Evolutionary conservation across 2,329 filamentous ascomycete species (phyloP).

Genomic region (Aspergillus sp.): DNA sequence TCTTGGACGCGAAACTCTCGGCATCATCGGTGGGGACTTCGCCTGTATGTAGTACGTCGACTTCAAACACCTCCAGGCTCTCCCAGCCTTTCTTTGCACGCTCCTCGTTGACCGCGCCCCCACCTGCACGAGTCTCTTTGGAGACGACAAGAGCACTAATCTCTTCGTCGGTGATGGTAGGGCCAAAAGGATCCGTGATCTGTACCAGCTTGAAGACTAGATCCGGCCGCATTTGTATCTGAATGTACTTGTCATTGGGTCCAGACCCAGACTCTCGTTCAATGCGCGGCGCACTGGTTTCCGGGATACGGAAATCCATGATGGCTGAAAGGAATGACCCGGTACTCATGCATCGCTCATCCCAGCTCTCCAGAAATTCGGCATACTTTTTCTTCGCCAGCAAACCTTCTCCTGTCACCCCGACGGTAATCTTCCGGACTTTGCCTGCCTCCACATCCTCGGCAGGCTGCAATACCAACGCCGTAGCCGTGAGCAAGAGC

Average conservation of each 20-base stretch:
- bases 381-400: conserved; percentile 87
- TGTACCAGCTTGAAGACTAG: conserved; percentile 76
- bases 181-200: conserved; percentile 85
- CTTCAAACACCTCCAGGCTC: conserved; percentile 76
- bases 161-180: conserved; percentile 78
- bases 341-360: conserved; percentile 67
- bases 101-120: conserved; percentile 81
- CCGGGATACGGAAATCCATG: conserved; percentile 58
- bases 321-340: conserved; percentile 69
- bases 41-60: conserved; percentile 78
- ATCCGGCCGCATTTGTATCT: conserved; percentile 57
- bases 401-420: conserved; percentile 84
- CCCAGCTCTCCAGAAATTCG: conserved; percentile 79
- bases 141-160: conserved; percentile 85
- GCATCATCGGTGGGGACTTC: conserved; percentile 52
- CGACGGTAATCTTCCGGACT: conserved; percentile 69
- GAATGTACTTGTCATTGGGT: conserved; percentile 42
- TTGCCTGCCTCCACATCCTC: conserved; percentile 32
- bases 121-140: conserved; percentile 81
- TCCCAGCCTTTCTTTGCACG: conserved; percentile 75
- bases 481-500: conserved; percentile 85
- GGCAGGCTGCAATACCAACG: conserved; percentile 65
- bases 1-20: conserved; percentile 75
- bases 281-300: conserved; percentile 36
- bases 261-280: conserved; percentile 39